Conservation (phyloP, 2,329 filamentous ascomycete genomes). For the Akanthomyces muscarius region DNA sequence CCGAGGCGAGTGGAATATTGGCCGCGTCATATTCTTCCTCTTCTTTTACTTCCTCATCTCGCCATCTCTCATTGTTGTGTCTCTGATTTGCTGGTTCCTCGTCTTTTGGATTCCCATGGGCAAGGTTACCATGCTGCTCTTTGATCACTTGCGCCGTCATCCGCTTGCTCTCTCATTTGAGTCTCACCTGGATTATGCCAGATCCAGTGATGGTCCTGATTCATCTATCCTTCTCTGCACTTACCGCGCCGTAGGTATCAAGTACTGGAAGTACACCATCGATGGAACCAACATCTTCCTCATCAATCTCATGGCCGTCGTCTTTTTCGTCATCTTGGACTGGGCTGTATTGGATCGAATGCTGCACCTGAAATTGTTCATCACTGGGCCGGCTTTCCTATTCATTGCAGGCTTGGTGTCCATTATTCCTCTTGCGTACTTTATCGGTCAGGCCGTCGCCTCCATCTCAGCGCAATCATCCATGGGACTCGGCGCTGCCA, state of each 20-base stretch:
- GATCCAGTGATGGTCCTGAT: conserved; percentile 65
- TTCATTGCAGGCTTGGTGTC: conserved; percentile 82
- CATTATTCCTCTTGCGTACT: conserved; percentile 95
- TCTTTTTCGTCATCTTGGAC: conserved; percentile 92
- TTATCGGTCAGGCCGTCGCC: conserved; percentile 96
- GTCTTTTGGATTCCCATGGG: conserved; percentile 99
- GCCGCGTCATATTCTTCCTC: conserved; percentile 90
- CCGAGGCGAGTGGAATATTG: conserved; percentile 91
- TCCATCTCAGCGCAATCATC: conserved; percentile 98
- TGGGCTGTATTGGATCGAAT: conserved; percentile 72
- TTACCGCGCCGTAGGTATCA: conserved; percentile 87
- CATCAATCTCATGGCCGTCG: conserved; percentile 91
- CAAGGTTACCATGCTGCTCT: conserved; percentile 83
- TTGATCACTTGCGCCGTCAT: conserved; percentile 88
- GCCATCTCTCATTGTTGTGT: conserved; percentile 80
- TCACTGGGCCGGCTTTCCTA: conserved; percentile 81
- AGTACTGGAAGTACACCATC: conserved; percentile 99
- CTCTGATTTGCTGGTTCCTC: conserved; percentile 87
- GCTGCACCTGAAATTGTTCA: conserved; percentile 64
- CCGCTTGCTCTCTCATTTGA: conserved; percentile 92
- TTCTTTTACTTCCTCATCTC: conserved; percentile 94
- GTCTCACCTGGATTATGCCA: conserved; percentile 72
- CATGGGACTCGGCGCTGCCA: conserved; percentile 93
- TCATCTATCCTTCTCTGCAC: conserved; percentile 92
- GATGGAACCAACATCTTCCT: conserved; percentile 99